These are phyloP conservation scores for Platanthera zijinensis DNA, from an alignment of 106 monocot species.

Conservation along the genomic window DNA sequence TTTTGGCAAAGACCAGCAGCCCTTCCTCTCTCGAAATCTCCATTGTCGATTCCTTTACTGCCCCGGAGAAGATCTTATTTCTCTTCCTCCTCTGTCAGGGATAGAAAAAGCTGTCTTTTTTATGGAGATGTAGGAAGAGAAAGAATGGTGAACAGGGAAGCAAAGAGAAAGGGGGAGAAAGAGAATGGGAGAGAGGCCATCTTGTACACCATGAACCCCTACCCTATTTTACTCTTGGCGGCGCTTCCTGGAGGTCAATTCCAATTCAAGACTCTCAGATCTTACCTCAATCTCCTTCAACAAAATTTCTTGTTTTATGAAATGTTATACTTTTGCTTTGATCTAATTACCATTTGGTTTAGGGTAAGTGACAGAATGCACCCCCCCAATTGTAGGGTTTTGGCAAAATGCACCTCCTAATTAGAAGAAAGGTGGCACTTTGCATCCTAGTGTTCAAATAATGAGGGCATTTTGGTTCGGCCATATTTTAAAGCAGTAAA, in stretches of 20 bases:
- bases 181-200: not conserved
- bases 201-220: conserved; percentile 27
- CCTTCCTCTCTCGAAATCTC: not conserved
- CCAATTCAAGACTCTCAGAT: not conserved
- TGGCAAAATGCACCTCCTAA: too few relatives aligned
- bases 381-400: too few relatives aligned
- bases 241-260: conserved; percentile 37
- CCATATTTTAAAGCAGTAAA: too few relatives aligned
- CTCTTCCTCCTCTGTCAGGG: not conserved
- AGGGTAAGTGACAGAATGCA: too few relatives aligned
- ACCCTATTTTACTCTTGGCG: conserved; percentile 27
- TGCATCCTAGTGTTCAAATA: too few relatives aligned
- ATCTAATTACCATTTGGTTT: too few relatives aligned
- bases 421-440: too few relatives aligned
- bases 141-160: not conserved
- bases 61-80: not conserved
- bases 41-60: not conserved
- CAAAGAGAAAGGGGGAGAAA: conserved; percentile 3
- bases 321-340: too few relatives aligned
- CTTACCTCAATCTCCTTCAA: too few relatives aligned
- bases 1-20: not conserved
- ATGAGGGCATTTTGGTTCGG: too few relatives aligned
- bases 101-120: not conserved
- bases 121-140: not conserved
- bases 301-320: too few relatives aligned